Percentiles rank a stretch among this genome's conserved stretches.
Evolutionary conservation across 306 rosid species (phyloP).

Genomic region (Fagus sylvatica): DNA sequence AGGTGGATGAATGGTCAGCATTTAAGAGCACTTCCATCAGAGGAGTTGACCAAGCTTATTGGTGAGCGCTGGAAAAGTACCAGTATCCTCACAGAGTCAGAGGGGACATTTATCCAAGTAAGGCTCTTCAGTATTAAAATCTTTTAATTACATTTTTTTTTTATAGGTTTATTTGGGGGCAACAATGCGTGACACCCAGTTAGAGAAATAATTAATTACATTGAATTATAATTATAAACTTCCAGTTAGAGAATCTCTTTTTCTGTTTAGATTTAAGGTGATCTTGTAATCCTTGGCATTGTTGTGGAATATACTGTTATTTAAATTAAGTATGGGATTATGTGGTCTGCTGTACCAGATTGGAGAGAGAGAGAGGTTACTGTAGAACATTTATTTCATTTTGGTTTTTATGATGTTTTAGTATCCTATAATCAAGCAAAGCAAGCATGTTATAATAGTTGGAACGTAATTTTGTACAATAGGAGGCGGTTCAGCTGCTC

Average conservation of each 20-base stretch:
- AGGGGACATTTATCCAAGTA: conserved; percentile 74
- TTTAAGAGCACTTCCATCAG: conserved; percentile 69
- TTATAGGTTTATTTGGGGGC: too few relatives aligned
- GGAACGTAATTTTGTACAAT: conserved; percentile 20
- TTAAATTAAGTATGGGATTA: background rate
- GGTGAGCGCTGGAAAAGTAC: conserved; percentile 75
- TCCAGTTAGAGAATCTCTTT: background rate
- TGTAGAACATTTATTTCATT: conserved; percentile 6
- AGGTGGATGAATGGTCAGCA: conserved; percentile 99
- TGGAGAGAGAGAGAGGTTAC: background rate
- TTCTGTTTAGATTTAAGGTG: background rate
- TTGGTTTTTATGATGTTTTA: background rate
- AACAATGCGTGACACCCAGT: too few relatives aligned
- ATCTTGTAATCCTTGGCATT: conserved; percentile 2
- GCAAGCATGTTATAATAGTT: conserved; percentile 9
- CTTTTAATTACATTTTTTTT: background rate
- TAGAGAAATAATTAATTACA: background rate
- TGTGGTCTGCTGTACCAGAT: background rate
- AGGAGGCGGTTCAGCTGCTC: conserved; percentile 81
- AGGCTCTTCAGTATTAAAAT: conserved; percentile 25
- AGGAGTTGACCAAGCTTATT: conserved; percentile 64
- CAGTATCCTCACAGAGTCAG: conserved; percentile 58
- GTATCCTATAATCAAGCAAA: conserved; percentile 4
- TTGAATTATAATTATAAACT: background rate
- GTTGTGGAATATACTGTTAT: conserved; percentile 6